Base-by-base conservation (phyloP, 352 stramenopile genomes). In the Peronosclerospora sorghi region DNA sequence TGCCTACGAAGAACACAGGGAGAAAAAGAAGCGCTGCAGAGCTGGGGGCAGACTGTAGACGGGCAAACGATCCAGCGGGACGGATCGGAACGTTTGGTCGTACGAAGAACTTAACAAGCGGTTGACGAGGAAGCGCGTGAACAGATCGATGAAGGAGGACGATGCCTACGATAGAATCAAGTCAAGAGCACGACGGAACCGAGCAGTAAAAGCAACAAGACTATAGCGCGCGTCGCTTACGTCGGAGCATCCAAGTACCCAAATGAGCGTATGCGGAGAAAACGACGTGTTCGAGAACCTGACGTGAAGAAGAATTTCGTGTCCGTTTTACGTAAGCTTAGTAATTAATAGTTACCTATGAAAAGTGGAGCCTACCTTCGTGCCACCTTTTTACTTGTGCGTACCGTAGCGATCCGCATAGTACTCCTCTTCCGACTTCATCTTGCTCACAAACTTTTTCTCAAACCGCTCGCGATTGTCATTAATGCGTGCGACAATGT, bases 381-480 rank as follows among this genome's bases (percentile, higher is more conserved):
- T n/a, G n/a, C n/a, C n/a, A n/a, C n/a, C n/a, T n/a, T n/a, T 6
- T 41, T 71, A 69, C 48, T 86, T 56, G 19, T 50, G 61, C 59
- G 81, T 82, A 44, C 54, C 54, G 51, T 96, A 96, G 40, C 85
- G 79, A 43, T 93, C 80, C 35, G 83, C 80, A 62, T 96, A 96
- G 62, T 96, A 96, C 60, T 95, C 83, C 37, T 87, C 72, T 54
- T 96, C 83, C n/a, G 85, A 71, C 65, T 93, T 83, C 82, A 94
- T 96, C 64, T 95, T 96, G 76, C 72, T 94, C 50, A 78, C 78
- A 58, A 94, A 94, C 65, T 96, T 96, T 65, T 91, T 90, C 56
- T 94, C 83, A 24, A 94, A 89, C n/a, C 78, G 75, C 39, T 91
- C 79, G 41, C 77, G 77, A 55, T 95, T 92, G 45, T 86, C 71